Conservation (phyloP, 1,284 basidiomycete genomes). For the Austroboletus rostrupii region DNA sequence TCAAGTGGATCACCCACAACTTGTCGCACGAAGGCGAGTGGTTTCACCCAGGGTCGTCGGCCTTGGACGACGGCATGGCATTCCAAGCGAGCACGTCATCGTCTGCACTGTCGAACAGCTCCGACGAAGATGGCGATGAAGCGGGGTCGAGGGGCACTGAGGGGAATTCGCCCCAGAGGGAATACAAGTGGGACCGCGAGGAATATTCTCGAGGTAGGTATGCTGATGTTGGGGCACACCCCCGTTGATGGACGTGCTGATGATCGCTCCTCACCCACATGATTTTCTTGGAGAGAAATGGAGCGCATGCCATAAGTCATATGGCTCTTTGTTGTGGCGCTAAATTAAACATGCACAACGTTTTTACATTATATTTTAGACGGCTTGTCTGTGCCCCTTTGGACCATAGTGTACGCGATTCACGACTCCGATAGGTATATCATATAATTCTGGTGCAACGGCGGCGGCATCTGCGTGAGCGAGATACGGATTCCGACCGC, state of each 20-base stretch:
- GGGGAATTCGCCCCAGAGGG: conserved; percentile 3
- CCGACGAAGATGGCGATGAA: conserved; percentile 27
- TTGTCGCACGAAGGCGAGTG: conserved; percentile 26
- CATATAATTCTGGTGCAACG: conserved; percentile 67
- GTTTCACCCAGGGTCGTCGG: conserved; percentile 19
- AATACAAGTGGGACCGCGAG: conserved; percentile 10
- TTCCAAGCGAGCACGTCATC: conserved; percentile 26
- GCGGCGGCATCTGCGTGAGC: conserved; percentile 42
- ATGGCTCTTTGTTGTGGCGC: background rate
- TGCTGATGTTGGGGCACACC: conserved; percentile 5
- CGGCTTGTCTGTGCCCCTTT: conserved; percentile 10
- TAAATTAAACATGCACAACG: background rate
- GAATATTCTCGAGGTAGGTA: conserved; percentile 14
- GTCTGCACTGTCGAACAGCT: conserved; percentile 21
- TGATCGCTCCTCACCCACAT: background rate
- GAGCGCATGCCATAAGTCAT: too few species aligned
- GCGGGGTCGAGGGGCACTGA: conserved; percentile 5
- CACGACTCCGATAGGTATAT: conserved; percentile 78
- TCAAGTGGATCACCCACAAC: conserved; percentile 41
- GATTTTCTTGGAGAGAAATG: conserved; percentile 22
- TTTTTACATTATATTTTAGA: conserved; percentile 26
- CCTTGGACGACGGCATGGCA: conserved; percentile 14
- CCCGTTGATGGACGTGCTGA: background rate
- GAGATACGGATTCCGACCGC: conserved; percentile 44
- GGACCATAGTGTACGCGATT: conserved; percentile 64